These are phyloP conservation scores for Scenedesmus sp. DNA, from an alignment of 163 green algal species.

Conservation along the genomic window DNA sequence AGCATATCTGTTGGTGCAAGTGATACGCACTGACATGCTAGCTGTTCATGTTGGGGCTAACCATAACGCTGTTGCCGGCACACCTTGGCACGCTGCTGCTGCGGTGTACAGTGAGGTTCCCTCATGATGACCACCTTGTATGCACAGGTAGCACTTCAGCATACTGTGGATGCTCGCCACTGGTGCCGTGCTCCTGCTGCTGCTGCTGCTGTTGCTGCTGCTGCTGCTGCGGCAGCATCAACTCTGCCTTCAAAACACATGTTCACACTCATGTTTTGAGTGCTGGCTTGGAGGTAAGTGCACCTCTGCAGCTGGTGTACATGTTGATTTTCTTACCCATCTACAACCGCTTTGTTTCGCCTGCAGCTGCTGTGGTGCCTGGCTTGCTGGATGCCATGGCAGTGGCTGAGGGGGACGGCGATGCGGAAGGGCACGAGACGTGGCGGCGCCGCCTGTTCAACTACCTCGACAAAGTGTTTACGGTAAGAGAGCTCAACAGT, in stretches of 20 bases:
- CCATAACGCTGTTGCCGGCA: too few relatives aligned
- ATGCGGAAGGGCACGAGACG: conserved; percentile 43
- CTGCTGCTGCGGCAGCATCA: background rate
- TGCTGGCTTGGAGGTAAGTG: background rate
- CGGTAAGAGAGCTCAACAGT: conserved; percentile 11
- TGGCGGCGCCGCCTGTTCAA: conserved; percentile 80
- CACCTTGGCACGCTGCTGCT: too few relatives aligned
- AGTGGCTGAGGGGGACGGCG: conserved; percentile 38
- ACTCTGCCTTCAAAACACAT: background rate
- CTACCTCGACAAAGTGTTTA: conserved; percentile 89
- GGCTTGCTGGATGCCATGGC: conserved; percentile 53
- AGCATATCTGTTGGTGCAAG: too few relatives aligned
- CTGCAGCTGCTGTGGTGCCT: conserved; percentile 46
- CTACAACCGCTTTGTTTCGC: too few relatives aligned
- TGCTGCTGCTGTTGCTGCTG: background rate
- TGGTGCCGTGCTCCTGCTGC: background rate
- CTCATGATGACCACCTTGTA: too few relatives aligned
- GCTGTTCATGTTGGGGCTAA: background rate
- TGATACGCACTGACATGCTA: background rate
- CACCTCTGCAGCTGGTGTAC: background rate
- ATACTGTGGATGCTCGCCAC: too few relatives aligned
- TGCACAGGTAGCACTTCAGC: too few relatives aligned
- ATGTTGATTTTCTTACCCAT: background rate
- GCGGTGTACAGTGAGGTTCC: too few relatives aligned
- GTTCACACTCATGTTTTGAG: too few relatives aligned